These are phyloP conservation scores for Trypanosoma scelopori DNA, from an alignment of 208 protist species.

Conservation along the genomic window DNA sequence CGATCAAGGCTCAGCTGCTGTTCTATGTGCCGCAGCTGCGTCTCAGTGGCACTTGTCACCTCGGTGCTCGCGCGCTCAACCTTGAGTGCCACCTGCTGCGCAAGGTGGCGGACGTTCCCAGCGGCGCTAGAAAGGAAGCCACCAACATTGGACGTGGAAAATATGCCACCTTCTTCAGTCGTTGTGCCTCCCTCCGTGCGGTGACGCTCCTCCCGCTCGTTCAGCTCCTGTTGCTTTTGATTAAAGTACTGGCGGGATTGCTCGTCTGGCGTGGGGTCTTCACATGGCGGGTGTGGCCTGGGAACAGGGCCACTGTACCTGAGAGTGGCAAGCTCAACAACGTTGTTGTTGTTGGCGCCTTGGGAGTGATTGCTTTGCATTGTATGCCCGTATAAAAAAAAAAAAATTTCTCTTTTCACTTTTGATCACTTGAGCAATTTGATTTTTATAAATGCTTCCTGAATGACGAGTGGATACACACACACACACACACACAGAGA, in stretches of 20 bases:
- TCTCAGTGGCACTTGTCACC: constrained; percentile 46
- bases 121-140: constrained; percentile 25
- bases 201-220: constrained; percentile 33
- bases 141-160: neutral
- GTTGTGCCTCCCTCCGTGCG: constrained; percentile 1
- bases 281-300: constrained; percentile 50
- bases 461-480: neutral
- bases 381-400: neutral
- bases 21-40: constrained; percentile 58
- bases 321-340: constrained; percentile 47
- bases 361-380: constrained; percentile 4
- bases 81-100: constrained; percentile 36
- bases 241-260: constrained; percentile 41
- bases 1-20: constrained; percentile 52
- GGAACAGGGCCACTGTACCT: constrained; percentile 58
- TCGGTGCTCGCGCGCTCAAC: constrained; percentile 56
- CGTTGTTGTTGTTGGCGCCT: constrained; percentile 7
- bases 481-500: neutral
- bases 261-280: constrained; percentile 70
- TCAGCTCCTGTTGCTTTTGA: constrained; percentile 31
- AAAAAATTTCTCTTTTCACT: constrained; percentile 3
- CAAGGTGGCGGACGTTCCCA: constrained; percentile 26
- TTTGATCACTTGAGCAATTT: neutral
- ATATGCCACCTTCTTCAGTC: neutral
- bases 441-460: neutral